Evolutionary conservation across 148 eudicot genomes (phyloP).

Genomic region (Rhododendron kiyosumense): DNA sequence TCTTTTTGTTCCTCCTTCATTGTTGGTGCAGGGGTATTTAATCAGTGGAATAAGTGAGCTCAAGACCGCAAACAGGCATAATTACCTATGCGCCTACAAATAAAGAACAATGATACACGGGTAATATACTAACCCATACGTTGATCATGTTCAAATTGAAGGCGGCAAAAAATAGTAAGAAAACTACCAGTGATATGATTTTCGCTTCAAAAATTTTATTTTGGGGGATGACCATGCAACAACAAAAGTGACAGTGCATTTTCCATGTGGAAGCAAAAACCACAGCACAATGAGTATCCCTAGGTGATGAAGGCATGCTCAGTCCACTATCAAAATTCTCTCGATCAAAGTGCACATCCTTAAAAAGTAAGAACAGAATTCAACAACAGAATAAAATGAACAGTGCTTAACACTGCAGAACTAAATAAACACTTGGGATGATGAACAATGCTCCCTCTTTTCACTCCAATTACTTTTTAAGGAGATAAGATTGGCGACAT

Average conservation of each 20-base stretch:
- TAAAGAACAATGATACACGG: too few species aligned
- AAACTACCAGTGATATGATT: constrained; percentile 73
- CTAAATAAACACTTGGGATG: neutral
- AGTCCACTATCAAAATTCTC: constrained; percentile 75
- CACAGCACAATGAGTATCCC: constrained; percentile 87
- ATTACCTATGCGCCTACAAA: neutral
- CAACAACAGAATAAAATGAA: neutral
- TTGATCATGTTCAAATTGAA: neutral
- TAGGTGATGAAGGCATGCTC: constrained; percentile 79
- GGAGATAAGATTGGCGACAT: too few species aligned
- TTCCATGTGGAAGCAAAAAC: constrained; percentile 93
- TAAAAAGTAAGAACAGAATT: constrained; percentile 13
- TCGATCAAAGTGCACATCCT: constrained; percentile 89
- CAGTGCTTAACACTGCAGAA: neutral
- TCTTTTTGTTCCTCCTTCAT: too few species aligned
- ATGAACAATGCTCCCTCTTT: neutral
- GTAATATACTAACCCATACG: neutral
- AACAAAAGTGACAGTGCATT: constrained; percentile 80
- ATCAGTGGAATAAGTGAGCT: neutral
- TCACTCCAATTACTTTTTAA: too few species aligned
- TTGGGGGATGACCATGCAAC: constrained; percentile 92
- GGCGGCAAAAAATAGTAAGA: neutral
- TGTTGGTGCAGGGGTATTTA: too few species aligned
- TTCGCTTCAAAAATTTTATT: constrained; percentile 85
- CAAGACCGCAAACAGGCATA: neutral